Conservation (phyloP, 148 eudicot genomes). For the Oxyria digyna region DNA sequence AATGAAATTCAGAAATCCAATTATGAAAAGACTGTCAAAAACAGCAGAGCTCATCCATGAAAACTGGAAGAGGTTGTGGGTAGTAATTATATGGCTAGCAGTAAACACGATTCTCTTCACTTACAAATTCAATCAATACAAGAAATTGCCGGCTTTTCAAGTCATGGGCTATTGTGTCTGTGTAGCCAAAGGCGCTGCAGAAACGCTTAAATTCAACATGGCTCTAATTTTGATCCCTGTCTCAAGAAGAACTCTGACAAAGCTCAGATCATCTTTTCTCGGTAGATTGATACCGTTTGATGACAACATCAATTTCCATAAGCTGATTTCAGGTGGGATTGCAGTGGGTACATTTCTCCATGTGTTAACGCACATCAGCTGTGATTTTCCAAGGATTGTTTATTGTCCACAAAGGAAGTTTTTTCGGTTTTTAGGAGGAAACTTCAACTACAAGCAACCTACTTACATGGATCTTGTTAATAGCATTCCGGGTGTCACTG, state of each 20-base stretch:
- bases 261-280: constrained; percentile 61
- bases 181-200: constrained; percentile 80
- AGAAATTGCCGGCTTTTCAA: constrained; percentile 21
- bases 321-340: constrained; percentile 53
- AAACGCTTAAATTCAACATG: constrained; percentile 89
- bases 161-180: constrained; percentile 81
- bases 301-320: constrained; percentile 95
- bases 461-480: constrained; percentile 32
- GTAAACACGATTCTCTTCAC: constrained; percentile 41
- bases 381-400: constrained; percentile 47
- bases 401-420: constrained; percentile 32
- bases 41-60: constrained; percentile 42
- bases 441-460: constrained; percentile 48
- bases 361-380: constrained; percentile 38
- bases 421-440: constrained; percentile 29
- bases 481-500: constrained; percentile 51
- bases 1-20: constrained; percentile 35
- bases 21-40: constrained; percentile 35
- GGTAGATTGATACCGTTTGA: constrained; percentile 58
- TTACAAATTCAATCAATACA: constrained; percentile 44
- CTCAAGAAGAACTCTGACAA: constrained; percentile 79
- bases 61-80: constrained; percentile 79
- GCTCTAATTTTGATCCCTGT: constrained; percentile 85
- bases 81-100: constrained; percentile 39
- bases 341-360: constrained; percentile 45